Evolutionary conservation across 257 asterid species (phyloP).

Genomic region (Fraxinus pennsylvanica): DNA sequence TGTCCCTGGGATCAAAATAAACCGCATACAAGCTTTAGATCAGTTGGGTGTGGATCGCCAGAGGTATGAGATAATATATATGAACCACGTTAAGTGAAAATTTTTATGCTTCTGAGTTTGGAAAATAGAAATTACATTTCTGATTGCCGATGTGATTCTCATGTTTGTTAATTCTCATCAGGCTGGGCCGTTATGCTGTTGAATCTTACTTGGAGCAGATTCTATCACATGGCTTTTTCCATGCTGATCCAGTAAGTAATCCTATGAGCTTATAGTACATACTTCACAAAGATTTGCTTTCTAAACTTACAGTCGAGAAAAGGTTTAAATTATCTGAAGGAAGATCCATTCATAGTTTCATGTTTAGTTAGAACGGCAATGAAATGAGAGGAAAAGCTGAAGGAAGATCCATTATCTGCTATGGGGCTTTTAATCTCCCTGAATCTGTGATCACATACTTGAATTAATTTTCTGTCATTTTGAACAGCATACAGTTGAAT

Average conservation of each 20-base stretch:
- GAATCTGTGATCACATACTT: not conserved
- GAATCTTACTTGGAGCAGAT: slow-evolving; percentile 96
- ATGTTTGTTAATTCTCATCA: slow-evolving; percentile 23
- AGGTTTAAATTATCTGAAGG: too few relatives aligned
- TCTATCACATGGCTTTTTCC: slow-evolving; percentile 88
- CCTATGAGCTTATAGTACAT: slow-evolving; percentile 1
- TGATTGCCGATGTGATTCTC: slow-evolving; percentile 4
- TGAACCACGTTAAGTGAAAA: slow-evolving; percentile 5
- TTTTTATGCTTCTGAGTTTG: not conserved
- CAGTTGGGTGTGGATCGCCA: slow-evolving; percentile 88
- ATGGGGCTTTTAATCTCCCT: not conserved
- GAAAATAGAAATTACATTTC: not conserved
- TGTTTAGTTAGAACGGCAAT: slow-evolving; percentile 3
- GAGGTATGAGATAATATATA: slow-evolving; percentile 40
- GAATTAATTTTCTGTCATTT: not conserved
- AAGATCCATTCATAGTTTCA: not conserved
- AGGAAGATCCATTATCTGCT: not conserved
- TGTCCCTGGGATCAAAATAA: slow-evolving; percentile 90
- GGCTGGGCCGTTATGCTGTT: slow-evolving; percentile 89
- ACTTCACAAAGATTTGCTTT: not conserved
- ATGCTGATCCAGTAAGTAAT: slow-evolving; percentile 78
- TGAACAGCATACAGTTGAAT: not conserved
- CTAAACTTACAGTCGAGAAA: not conserved
- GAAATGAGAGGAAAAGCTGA: not conserved
- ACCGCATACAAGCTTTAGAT: slow-evolving; percentile 84